Conservation (phyloP, 2,329 filamentous ascomycete species). For the Dactylellina parvicollis region DNA sequence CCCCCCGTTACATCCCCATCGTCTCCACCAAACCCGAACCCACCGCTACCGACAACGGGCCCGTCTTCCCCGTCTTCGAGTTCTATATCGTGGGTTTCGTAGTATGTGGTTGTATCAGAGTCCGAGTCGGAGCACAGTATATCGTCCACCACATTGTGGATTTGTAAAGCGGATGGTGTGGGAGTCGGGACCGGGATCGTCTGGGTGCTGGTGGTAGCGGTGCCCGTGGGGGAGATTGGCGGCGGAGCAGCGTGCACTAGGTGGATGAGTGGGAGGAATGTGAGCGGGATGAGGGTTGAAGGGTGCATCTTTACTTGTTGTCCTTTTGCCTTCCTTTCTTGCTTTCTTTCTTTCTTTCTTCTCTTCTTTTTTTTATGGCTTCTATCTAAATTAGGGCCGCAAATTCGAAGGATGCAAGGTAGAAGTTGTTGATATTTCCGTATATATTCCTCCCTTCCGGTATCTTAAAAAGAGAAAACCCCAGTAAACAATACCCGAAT, state of each 20-base stretch:
- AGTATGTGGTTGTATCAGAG: neutral
- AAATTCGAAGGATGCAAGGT: too few species aligned
- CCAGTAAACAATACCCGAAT: too few species aligned
- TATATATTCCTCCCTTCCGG: too few species aligned
- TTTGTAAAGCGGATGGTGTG: too few species aligned
- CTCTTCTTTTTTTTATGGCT: too few species aligned
- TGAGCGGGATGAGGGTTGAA: neutral
- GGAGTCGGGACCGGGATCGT: neutral
- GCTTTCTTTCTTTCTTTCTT: too few species aligned
- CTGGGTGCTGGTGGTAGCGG: neutral
- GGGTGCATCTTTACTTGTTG: conserved; percentile 11
- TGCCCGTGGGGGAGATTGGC: neutral
- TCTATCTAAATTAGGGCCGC: too few species aligned
- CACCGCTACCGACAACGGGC: too few species aligned
- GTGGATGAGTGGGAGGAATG: neutral
- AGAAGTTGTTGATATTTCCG: too few species aligned
- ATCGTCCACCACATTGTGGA: conserved; percentile 5
- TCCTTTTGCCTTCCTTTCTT: neutral
- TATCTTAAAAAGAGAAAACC: too few species aligned
- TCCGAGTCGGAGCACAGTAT: neutral
- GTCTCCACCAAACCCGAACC: neutral
- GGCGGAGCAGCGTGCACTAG: neutral
- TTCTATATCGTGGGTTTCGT: conserved; percentile 1
- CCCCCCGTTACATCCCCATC: neutral
- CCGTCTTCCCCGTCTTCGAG: neutral